A percentile compares a stretch with the other conserved stretches of the same genome.
Conservation (phyloP, 1,139 yeast genomes). For the Blastobotrys aristatus region DNA sequence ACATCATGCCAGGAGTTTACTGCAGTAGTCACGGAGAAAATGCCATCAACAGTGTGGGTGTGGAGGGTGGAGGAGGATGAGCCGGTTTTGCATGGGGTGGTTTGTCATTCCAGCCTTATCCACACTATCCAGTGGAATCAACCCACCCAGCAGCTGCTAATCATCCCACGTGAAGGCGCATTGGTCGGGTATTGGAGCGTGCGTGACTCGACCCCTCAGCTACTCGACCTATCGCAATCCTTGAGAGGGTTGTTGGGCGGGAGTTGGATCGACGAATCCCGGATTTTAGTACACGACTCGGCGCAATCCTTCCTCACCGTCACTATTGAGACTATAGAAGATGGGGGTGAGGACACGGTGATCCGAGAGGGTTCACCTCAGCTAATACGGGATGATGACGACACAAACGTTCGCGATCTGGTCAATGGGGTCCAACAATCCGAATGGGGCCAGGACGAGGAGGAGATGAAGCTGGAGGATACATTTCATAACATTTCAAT, state of each 20-base stretch:
- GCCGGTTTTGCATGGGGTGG: slow-evolving; percentile 15
- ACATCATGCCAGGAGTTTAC: slow-evolving; percentile 16
- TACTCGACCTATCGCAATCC: slow-evolving; percentile 14
- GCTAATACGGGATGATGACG: slow-evolving; percentile 23
- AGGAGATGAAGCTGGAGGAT: slow-evolving; percentile 20
- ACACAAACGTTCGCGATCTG: slow-evolving; percentile 21
- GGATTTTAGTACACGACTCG: slow-evolving; percentile 9
- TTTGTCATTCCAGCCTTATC: slow-evolving; percentile 20
- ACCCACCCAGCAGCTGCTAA: slow-evolving; percentile 14
- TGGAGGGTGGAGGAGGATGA: slow-evolving; percentile 17
- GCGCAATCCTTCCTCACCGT: background rate
- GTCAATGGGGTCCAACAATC: slow-evolving; percentile 24
- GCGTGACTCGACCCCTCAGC: slow-evolving; percentile 7
- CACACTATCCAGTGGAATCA: slow-evolving; percentile 17
- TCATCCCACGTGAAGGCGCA: slow-evolving; percentile 17
- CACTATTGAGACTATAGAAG: background rate
- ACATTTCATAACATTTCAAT: slow-evolving; percentile 21
- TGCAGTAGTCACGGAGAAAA: slow-evolving; percentile 19
- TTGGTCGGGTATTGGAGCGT: slow-evolving; percentile 21
- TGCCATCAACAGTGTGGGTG: slow-evolving; percentile 25
- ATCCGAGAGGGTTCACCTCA: slow-evolving; percentile 15
- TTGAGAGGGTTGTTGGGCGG: slow-evolving; percentile 2
- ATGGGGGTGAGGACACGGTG: background rate
- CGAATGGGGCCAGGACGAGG: slow-evolving; percentile 24
- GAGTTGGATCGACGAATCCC: background rate